These are phyloP conservation scores for Scenedesmus sp. DNA, from an alignment of 163 green algal species.

Conservation along the genomic window DNA sequence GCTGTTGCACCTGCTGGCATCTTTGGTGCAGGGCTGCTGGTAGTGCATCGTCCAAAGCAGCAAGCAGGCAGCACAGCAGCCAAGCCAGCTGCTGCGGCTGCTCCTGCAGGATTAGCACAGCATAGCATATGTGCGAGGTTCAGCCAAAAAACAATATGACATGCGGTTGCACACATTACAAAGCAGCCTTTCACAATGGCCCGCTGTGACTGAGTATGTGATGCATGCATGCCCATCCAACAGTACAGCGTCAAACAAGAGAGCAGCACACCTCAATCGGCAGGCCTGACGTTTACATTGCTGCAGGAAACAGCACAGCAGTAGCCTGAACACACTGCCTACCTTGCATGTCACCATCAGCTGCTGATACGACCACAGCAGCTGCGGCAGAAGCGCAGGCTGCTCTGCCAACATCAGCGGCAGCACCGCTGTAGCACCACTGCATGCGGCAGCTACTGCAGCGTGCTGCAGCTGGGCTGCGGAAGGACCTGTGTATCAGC, in stretches of 20 bases:
- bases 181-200: no score
- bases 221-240: no score
- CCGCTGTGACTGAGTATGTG: no score
- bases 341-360: constrained; percentile 22
- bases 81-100: neutral
- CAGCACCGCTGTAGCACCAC: neutral
- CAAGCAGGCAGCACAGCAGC: constrained; percentile 18
- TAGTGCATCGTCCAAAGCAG: neutral
- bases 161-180: no score
- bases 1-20: neutral
- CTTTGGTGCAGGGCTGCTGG: neutral
- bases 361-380: constrained; percentile 9
- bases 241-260: no score
- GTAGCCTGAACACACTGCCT: neutral
- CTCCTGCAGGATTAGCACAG: neutral
- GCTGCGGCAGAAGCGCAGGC: neutral
- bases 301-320: neutral
- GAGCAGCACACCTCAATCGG: no score
- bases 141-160: no score
- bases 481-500: neutral
- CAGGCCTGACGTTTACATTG: neutral
- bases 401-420: neutral
- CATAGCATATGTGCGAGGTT: neutral
- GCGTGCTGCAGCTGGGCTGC: neutral
- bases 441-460: constrained; percentile 19